These are phyloP conservation scores for Verbena officinalis DNA, from an alignment of 257 asterid species.

Conservation along the genomic window DNA sequence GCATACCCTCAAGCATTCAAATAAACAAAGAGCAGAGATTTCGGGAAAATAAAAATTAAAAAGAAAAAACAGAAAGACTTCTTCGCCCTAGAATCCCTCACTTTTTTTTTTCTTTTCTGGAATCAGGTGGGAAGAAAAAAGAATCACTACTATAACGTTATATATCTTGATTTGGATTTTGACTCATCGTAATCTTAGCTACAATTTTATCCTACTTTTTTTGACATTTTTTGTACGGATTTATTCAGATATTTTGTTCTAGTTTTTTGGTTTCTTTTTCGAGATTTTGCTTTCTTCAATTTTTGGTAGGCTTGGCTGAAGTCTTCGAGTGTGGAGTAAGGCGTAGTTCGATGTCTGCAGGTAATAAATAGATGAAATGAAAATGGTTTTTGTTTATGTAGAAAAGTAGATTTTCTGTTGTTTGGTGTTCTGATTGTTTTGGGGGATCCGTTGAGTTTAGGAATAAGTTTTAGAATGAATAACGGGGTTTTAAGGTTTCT, in stretches of 20 bases:
- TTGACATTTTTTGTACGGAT: conserved; percentile 10
- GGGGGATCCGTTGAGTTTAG: neutral
- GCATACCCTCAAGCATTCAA: neutral
- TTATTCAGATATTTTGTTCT: too few species aligned
- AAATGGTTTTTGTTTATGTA: neutral
- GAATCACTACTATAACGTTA: conserved; percentile 5
- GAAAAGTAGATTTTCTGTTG: neutral
- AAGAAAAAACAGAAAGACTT: neutral
- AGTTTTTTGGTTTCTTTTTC: conserved; percentile 19
- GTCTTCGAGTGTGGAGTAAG: neutral
- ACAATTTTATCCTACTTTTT: neutral
- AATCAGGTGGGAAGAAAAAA: conserved; percentile 16
- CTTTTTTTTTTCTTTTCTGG: neutral
- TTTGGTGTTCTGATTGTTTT: neutral
- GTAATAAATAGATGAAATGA: conserved; percentile 14
- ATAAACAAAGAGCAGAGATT: neutral
- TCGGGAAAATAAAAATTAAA: neutral
- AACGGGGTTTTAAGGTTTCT: neutral
- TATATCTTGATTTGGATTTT: conserved; percentile 14
- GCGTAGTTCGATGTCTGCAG: conserved; percentile 34
- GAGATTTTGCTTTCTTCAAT: neutral
- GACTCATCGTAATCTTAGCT: conserved; percentile 6
- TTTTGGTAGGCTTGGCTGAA: conserved; percentile 8
- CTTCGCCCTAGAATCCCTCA: conserved; percentile 4
- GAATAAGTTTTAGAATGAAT: neutral